Percentiles rank a stretch among this genome's conserved stretches.
Evolutionary conservation across 2,329 filamentous ascomycete species (phyloP).

Genomic region (Calonectria pseudoreteaudii): DNA sequence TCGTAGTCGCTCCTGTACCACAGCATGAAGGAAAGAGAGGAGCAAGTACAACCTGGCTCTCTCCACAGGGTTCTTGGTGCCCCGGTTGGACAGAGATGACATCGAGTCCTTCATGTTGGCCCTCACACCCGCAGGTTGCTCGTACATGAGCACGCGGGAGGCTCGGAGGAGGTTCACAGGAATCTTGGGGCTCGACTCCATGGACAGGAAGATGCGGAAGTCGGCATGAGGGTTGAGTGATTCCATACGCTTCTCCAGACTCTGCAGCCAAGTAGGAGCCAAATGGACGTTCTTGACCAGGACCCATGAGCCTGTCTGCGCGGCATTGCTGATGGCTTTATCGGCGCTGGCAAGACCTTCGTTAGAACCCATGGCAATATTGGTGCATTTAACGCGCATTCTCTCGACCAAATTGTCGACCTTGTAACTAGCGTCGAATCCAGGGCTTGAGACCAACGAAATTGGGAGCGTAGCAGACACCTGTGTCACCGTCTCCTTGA

Average conservation of each 20-base stretch:
- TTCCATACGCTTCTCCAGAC: constrained; percentile 95
- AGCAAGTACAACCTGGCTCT: constrained; percentile 90
- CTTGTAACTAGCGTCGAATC: constrained; percentile 99
- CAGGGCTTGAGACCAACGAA: constrained; percentile 91
- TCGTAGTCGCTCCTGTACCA: constrained; percentile 92
- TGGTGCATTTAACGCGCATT: constrained; percentile 84
- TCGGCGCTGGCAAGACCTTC: constrained; percentile 93
- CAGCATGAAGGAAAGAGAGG: constrained; percentile 93
- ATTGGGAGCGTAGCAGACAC: constrained; percentile 88
- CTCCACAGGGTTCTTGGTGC: constrained; percentile 87
- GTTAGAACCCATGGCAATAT: constrained; percentile 99
- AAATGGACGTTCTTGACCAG: constrained; percentile 99
- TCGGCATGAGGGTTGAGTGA: constrained; percentile 92
- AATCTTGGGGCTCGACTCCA: constrained; percentile 97
- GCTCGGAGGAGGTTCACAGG: constrained; percentile 95
- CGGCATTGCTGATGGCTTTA: constrained; percentile 93
- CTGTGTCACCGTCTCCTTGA: constrained; percentile 85
- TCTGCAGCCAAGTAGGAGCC: constrained; percentile 95
- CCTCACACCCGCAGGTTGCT: constrained; percentile 94
- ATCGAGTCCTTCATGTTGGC: constrained; percentile 99
- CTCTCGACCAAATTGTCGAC: constrained; percentile 94
- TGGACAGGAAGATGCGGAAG: constrained; percentile 96
- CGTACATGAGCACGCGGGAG: constrained; percentile 95
- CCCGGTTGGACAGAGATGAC: constrained; percentile 80
- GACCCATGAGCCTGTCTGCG: constrained; percentile 93